Evolutionary conservation across 1,139 yeast species (phyloP).

Genomic region (Debaryomycetaceae sp.): DNA sequence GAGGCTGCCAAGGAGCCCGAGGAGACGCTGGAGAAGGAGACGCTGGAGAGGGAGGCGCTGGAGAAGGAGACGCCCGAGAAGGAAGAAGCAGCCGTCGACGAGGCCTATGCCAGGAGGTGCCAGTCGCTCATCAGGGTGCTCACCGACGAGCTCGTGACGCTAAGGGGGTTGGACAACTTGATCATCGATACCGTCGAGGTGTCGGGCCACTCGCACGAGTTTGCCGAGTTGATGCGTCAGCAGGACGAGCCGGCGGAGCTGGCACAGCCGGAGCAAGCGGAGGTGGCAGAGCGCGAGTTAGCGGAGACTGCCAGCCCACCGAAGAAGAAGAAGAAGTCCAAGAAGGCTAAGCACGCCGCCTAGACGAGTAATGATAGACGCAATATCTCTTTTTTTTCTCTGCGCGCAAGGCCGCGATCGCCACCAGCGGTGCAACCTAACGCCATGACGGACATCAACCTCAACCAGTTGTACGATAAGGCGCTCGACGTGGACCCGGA

Average conservation of each 20-base stretch:
- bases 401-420: no score
- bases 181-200: conserved; percentile 40
- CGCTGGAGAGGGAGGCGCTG: conserved; percentile 13
- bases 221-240: conserved; percentile 2
- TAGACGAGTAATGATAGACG: conserved; percentile 1
- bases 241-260: conserved; percentile 1
- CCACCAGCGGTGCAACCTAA: no score
- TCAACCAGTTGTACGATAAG: conserved; percentile 36
- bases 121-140: conserved; percentile 29
- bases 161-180: conserved; percentile 34
- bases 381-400: no score
- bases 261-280: conserved; percentile 5
- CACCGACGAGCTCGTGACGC: conserved; percentile 31
- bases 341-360: conserved; percentile 10
- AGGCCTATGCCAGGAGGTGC: conserved; percentile 44
- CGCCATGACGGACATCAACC: conserved; percentile 16
- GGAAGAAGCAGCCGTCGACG: conserved; percentile 17
- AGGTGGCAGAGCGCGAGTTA: conserved; percentile 9
- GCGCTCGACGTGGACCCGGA: conserved; percentile 76
- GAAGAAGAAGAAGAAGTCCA: conserved; percentile 12
- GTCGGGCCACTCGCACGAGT: conserved; percentile 20
- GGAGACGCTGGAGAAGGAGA: conserved; percentile 10
- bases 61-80: conserved; percentile 14
- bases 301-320: conserved; percentile 10
- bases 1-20: conserved; percentile 8